A percentile compares a stretch with the other conserved stretches of the same genome.
Conservation (phyloP, 2,329 filamentous ascomycete species). For the Phoma sp. region DNA sequence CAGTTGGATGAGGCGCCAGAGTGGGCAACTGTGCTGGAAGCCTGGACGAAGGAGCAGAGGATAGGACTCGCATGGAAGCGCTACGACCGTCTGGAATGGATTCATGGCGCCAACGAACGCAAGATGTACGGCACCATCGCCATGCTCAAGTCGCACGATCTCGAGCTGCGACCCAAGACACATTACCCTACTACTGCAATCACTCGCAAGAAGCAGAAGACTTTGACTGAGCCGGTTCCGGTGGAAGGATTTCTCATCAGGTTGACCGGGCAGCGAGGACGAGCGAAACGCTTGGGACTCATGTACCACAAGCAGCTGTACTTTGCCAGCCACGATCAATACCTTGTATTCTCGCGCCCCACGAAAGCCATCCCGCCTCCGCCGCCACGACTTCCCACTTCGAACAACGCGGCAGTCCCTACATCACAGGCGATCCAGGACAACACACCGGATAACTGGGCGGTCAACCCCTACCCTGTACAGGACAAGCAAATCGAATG, state of each 20-base stretch:
- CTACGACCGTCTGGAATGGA: constrained; percentile 73
- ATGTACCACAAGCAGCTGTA: constrained; percentile 72
- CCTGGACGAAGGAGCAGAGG: constrained; percentile 65
- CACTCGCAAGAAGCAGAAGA: constrained; percentile 49
- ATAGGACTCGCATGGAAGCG: constrained; percentile 74
- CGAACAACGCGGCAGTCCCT: constrained; percentile 57
- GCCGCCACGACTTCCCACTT: constrained; percentile 61
- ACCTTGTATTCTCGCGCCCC: constrained; percentile 67
- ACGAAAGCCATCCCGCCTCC: constrained; percentile 65
- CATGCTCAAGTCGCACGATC: constrained; percentile 71
- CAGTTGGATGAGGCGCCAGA: constrained; percentile 64
- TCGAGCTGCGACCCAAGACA: constrained; percentile 69
- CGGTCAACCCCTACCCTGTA: constrained; percentile 67
- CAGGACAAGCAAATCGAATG: constrained; percentile 63
- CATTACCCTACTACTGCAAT: constrained; percentile 66
- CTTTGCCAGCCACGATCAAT: constrained; percentile 70
- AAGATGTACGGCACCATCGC: constrained; percentile 74
- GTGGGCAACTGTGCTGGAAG: constrained; percentile 65
- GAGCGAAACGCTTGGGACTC: constrained; percentile 64
- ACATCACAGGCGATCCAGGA: constrained; percentile 62
- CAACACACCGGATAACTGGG: constrained; percentile 67
- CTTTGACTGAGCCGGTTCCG: constrained; percentile 65
- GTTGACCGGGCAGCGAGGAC: constrained; percentile 68
- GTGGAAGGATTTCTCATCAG: constrained; percentile 72
- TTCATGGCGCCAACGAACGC: constrained; percentile 69